These are phyloP conservation scores for Annulohypoxylon stygium DNA, from an alignment of 495 filamentous ascomycete genomes.

Conservation along the genomic window DNA sequence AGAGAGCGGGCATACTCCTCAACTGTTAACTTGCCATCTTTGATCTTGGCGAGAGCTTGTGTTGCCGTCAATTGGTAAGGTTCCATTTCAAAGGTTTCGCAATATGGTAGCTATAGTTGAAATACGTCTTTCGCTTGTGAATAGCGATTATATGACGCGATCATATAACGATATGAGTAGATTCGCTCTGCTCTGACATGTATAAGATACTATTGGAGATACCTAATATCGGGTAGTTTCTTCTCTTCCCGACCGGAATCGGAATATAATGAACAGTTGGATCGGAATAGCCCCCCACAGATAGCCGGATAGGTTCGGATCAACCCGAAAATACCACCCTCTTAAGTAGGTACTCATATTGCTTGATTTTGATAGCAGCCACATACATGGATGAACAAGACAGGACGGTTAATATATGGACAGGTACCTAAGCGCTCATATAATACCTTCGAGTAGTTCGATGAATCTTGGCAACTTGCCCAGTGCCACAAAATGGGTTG, in stretches of 20 bases:
- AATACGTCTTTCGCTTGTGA: not conserved
- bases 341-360: not conserved
- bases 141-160: not conserved
- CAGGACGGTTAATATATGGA: not conserved
- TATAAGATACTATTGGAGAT: not conserved
- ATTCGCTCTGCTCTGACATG: not conserved
- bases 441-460: too few species aligned
- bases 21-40: constrained; percentile 57
- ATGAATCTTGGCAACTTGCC: too few species aligned
- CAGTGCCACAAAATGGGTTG: too few species aligned
- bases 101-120: not conserved
- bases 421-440: not conserved
- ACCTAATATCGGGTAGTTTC: not conserved
- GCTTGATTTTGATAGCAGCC: not conserved
- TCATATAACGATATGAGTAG: not conserved
- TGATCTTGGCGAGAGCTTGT: constrained; percentile 54
- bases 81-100: constrained; percentile 41
- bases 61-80: constrained; percentile 57
- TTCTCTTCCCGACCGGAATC: constrained; percentile 23
- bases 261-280: constrained; percentile 11
- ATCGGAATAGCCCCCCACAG: constrained; percentile 21
- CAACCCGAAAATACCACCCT: constrained; percentile 3
- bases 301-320: constrained; percentile 21
- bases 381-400: not conserved
- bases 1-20: constrained; percentile 67